Evolutionary conservation across 2,329 filamentous ascomycete genomes (phyloP), one percentile per base, ranked within the genome.

Genomic region (Plenodomus biglobosus): DNA sequence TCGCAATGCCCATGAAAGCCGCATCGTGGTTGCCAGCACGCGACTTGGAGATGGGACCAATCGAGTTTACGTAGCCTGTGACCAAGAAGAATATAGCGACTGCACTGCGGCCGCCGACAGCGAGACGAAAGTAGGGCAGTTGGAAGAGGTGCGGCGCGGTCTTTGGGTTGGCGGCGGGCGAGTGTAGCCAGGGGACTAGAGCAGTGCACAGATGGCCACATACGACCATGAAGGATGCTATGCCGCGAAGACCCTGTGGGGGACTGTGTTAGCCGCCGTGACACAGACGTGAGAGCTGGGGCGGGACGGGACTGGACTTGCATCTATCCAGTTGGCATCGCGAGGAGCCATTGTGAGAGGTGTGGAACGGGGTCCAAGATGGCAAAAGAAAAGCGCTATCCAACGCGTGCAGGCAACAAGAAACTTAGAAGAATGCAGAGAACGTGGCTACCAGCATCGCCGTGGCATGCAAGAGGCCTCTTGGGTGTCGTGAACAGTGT

Each of bases 41-140:
- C 59, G 75, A 79, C 42, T 81, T 77, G 44, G 77, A 76, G 50
- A 85, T 77, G 15, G 83, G 80, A 59, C 85, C 84, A 43, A 85
- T 75, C 3, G 81, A 79, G 69, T 84, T 85, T 42, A 85, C 83
- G 59, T 84, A 85, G 47, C 83, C 83, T 1, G 87, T 90, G 42
- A 91, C 69, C 52, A 72, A 66, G 63, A 72, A 70, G 59, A 72
- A 72, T 38, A 72, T 59, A 10, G 69, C 69, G 15, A 72, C 69
- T 32, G 69, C 69, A 50, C 60, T 62, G 50, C 69, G 67, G 39
- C 69, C 83, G 60, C 84, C 82, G 41, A 80, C 75, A 34, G 81
- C 73, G 40, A 86, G 77, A 46, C 83, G 80, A 48, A 85, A 70
- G 58, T 82, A 80, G 13, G 83, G 83, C 35, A 77, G 74, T 66